Evolutionary conservation across 148 eudicot genomes (phyloP).

Genomic region (Nyssa sinensis): DNA sequence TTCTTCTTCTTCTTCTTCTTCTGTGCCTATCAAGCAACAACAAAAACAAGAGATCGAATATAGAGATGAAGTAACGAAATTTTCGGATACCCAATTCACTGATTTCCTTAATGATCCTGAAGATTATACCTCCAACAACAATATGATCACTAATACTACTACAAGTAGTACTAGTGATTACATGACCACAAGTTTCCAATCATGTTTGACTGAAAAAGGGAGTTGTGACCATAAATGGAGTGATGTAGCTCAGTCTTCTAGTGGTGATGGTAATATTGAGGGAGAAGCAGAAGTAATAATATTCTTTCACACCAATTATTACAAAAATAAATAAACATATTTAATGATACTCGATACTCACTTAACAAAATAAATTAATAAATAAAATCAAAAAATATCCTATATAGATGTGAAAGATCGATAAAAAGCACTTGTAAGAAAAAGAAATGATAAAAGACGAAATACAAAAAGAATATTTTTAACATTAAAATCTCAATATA

Average conservation of each 20-base stretch:
- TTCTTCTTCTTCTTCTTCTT: too few relatives aligned
- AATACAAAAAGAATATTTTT: too few relatives aligned
- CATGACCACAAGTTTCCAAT: conserved; percentile 2
- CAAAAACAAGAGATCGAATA: conserved; percentile 11
- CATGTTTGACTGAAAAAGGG: conserved; percentile 11
- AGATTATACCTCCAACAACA: conserved; percentile 5
- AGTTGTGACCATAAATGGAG: conserved; percentile 6
- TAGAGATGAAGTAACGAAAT: conserved; percentile 13
- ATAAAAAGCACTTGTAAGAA: too few relatives aligned
- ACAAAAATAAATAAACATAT: too few relatives aligned
- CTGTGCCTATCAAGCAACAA: conserved; percentile 9
- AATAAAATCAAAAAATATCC: too few relatives aligned
- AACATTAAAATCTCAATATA: too few relatives aligned
- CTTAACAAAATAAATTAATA: too few relatives aligned
- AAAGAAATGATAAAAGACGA: too few relatives aligned
- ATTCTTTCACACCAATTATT: too few relatives aligned
- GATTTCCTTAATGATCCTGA: too few relatives aligned
- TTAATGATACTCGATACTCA: too few relatives aligned
- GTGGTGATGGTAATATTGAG: conserved; percentile 17
- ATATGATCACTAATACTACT: not conserved
- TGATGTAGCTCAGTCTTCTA: conserved; percentile 10
- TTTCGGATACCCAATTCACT: conserved; percentile 26
- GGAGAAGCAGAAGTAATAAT: conserved; percentile 16
- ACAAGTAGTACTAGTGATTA: not conserved
- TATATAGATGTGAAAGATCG: too few relatives aligned